These are phyloP conservation scores for Sporisorium sorghi DNA, from an alignment of 1,284 basidiomycete genomes.

Conservation along the genomic window DNA sequence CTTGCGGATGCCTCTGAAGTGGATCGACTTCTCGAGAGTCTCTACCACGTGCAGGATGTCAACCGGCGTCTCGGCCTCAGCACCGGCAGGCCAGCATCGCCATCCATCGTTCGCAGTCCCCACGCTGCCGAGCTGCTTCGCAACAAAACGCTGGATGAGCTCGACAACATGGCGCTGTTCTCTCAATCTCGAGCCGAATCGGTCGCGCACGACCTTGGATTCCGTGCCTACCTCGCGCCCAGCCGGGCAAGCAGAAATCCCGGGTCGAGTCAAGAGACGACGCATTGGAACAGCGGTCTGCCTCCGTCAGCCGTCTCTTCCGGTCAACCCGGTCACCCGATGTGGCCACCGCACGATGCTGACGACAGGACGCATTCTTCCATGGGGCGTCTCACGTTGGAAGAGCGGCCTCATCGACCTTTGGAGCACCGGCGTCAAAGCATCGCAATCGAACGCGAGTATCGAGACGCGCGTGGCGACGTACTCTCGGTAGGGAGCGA, in stretches of 20 bases:
- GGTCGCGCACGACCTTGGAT: conserved; percentile 26
- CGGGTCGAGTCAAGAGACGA: not conserved
- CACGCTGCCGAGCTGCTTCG: conserved; percentile 18
- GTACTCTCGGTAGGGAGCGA: not conserved
- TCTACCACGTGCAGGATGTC: conserved; percentile 43
- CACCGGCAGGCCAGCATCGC: conserved; percentile 20
- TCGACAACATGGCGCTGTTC: conserved; percentile 33
- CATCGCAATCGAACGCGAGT: conserved; percentile 5
- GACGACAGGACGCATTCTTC: conserved; percentile 15
- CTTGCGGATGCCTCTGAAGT: conserved; percentile 28
- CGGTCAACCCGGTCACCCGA: conserved; percentile 18
- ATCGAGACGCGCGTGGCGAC: not conserved
- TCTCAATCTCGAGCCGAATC: conserved; percentile 37
- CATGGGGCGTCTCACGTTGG: conserved; percentile 17
- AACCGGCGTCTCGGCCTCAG: conserved; percentile 39
- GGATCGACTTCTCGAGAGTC: conserved; percentile 33
- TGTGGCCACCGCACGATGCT: conserved; percentile 7
- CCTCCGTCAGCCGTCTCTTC: conserved; percentile 5
- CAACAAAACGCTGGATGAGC: conserved; percentile 31
- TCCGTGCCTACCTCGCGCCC: conserved; percentile 5
- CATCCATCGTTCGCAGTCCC: conserved; percentile 24
- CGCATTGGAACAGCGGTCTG: not conserved
- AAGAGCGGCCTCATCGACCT: conserved; percentile 15
- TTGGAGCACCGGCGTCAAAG: not conserved
- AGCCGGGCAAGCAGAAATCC: not conserved